Evolutionary conservation across 2,329 filamentous ascomycete genomes (phyloP).

Genomic region (Fusarium pseudocircinatum): DNA sequence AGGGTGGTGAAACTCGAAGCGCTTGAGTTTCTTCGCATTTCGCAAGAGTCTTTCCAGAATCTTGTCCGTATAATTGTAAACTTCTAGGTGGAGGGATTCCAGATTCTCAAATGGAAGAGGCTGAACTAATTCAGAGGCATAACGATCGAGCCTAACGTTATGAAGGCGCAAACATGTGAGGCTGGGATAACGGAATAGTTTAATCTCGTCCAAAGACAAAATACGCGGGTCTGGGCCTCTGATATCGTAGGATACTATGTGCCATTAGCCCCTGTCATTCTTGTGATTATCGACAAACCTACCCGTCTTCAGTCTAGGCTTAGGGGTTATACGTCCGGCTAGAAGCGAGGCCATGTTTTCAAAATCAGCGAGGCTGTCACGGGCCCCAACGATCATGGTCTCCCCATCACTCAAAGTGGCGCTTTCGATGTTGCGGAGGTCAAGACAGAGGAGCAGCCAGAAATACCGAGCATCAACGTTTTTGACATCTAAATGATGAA

Average conservation of each 20-base stretch:
- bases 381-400: too few relatives aligned
- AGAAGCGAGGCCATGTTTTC: background rate
- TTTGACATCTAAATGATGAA: background rate
- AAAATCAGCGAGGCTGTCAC: background rate
- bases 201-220: background rate
- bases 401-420: background rate
- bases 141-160: background rate
- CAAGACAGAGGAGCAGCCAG: background rate
- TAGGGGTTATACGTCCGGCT: rapidly evolving
- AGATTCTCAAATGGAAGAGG: background rate
- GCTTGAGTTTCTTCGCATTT: background rate
- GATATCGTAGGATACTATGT: background rate
- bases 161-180: background rate
- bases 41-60: background rate
- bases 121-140: background rate
- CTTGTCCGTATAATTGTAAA: background rate
- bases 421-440: background rate
- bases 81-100: background rate
- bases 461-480: background rate
- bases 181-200: background rate
- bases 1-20: background rate
- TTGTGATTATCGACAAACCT: too few relatives aligned
- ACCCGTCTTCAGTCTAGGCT: background rate
- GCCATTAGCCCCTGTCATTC: background rate
- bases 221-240: too few relatives aligned